phyloP scores from a whole-genome alignment of 1,284 basidiomycete genomes.

The Acaromyces ingoldii region DNA sequence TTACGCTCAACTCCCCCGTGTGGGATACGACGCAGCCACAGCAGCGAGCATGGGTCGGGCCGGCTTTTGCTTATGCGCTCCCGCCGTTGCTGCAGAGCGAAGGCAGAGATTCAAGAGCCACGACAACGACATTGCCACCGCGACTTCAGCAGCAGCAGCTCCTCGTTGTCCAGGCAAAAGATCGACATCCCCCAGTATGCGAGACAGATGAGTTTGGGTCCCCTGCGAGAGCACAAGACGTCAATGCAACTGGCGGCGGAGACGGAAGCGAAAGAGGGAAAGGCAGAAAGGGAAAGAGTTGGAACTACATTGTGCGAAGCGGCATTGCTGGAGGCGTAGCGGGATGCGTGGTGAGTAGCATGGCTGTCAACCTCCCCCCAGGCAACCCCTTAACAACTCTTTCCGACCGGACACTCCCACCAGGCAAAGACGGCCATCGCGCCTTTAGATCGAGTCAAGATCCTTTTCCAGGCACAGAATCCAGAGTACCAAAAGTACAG shows the following conservation, averaged over 20 bases:
- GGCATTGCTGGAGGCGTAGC: constrained; percentile 87
- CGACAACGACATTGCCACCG: not conserved
- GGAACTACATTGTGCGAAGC: constrained; percentile 71
- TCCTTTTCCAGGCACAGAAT: constrained; percentile 95
- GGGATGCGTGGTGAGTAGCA: constrained; percentile 74
- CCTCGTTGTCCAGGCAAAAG: not conserved
- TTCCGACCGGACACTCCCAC: constrained; percentile 7
- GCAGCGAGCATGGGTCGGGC: not conserved
- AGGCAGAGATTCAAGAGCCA: not conserved
- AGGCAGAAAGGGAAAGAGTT: constrained; percentile 59
- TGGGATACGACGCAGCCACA: not conserved
- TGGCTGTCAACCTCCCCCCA: not conserved
- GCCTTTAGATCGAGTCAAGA: constrained; percentile 95
- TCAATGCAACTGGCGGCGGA: not conserved
- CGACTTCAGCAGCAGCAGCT: not conserved
- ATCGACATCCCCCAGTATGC: constrained; percentile 3
- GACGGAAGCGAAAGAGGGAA: not conserved
- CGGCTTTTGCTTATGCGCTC: not conserved
- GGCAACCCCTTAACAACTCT: constrained; percentile 9
- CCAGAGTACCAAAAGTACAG: constrained; percentile 91
- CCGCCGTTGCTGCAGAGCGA: not conserved
- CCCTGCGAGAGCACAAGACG: not conserved
- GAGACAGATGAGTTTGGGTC: constrained; percentile 9
- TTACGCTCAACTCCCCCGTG: not conserved
- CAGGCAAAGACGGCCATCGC: constrained; percentile 96